Percentiles rank a stretch among this genome's conserved stretches.
Conservation (phyloP, 108 stramenopile species). For the Asterionellopsis glacialis region DNA sequence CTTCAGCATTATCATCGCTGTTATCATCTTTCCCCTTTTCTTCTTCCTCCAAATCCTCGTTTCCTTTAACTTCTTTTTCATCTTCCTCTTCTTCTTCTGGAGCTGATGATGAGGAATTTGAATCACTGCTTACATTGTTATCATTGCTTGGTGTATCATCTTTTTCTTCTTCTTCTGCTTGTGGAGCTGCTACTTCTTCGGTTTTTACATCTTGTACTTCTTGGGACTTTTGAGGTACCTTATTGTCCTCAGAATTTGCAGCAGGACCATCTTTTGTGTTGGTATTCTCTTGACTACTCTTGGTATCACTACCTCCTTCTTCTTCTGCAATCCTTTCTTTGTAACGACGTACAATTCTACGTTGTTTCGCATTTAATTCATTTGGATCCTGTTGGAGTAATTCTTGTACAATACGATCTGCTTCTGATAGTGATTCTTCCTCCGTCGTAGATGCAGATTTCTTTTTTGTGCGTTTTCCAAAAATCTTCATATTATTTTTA, state of each 20-base stretch:
- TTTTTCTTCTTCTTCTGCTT: slow-evolving; percentile 7
- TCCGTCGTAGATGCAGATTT: slow-evolving; percentile 5
- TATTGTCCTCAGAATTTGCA: background rate
- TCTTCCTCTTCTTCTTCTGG: background rate
- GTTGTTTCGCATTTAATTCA: slow-evolving; percentile 74
- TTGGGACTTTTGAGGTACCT: slow-evolving; percentile 4
- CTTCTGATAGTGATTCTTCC: slow-evolving; percentile 19
- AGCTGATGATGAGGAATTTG: background rate
- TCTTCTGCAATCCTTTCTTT: slow-evolving; percentile 23
- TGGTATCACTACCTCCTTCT: background rate
- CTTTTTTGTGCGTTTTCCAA: slow-evolving; percentile 52
- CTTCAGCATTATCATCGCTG: background rate
- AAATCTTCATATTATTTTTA: slow-evolving; percentile 83
- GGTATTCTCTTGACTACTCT: background rate
- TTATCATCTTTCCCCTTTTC: background rate
- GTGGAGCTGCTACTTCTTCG: no score
- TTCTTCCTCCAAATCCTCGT: background rate
- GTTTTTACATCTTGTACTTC: no score
- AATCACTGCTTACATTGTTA: background rate
- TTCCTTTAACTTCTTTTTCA: slow-evolving; percentile 12
- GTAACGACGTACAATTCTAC: slow-evolving; percentile 71
- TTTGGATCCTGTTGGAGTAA: slow-evolving; percentile 46
- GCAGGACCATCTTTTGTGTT: background rate
- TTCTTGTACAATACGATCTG: slow-evolving; percentile 59
- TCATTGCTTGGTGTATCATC: slow-evolving; percentile 5